These are phyloP conservation scores for Moesziomyces antarcticus DNA, from an alignment of 1,284 basidiomycete species.

Conservation along the genomic window DNA sequence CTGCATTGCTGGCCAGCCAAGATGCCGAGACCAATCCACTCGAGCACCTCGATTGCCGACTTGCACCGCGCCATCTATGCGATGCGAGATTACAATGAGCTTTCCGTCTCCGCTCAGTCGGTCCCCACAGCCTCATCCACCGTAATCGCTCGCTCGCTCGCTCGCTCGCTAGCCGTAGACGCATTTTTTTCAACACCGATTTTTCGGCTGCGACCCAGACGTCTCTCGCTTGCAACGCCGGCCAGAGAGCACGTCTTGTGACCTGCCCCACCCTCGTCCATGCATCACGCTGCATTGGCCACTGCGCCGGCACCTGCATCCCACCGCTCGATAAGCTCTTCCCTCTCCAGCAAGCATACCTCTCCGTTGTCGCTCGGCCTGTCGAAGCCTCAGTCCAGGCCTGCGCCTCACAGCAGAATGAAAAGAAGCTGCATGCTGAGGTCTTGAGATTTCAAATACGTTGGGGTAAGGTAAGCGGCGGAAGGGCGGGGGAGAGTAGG, in stretches of 20 bases:
- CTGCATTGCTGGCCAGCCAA: not conserved
- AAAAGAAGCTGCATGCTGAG: no score
- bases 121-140: not conserved
- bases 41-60: not conserved
- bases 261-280: conserved; percentile 5
- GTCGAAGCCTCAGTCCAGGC: no score
- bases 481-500: no score
- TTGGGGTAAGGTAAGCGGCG: no score
- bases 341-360: no score
- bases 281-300: conserved; percentile 12
- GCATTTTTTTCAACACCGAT: no score
- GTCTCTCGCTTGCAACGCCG: not conserved
- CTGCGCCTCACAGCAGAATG: no score
- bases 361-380: no score
- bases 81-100: not conserved
- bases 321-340: not conserved
- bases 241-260: conserved; percentile 28
- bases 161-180: not conserved
- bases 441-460: no score
- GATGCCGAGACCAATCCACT: not conserved
- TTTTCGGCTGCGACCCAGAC: not conserved
- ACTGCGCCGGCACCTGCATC: conserved; percentile 22
- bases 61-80: not conserved
- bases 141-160: not conserved
- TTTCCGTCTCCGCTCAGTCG: not conserved